phyloP scores from a whole-genome alignment of 73 alveolate species.

The Tetrahymena borealis region DNA sequence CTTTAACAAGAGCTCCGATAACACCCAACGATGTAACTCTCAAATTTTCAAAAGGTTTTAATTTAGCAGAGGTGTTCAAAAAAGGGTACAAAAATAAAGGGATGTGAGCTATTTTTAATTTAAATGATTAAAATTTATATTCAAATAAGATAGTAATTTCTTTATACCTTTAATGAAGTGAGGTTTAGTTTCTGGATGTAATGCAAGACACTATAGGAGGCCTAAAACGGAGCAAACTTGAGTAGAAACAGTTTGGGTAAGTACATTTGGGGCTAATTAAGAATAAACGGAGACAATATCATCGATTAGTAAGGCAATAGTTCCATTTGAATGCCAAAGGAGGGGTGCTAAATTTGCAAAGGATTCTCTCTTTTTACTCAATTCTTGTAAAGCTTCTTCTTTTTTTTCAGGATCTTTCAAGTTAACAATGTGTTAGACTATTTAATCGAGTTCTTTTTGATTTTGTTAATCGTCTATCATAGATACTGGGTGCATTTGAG shows the following conservation, averaged over 20 bases:
- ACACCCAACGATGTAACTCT: slow-evolving; percentile 98
- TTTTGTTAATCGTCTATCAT: not conserved
- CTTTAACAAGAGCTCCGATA: slow-evolving; percentile 98
- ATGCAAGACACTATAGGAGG: slow-evolving; percentile 89
- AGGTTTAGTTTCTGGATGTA: slow-evolving; percentile 86
- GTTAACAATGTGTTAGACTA: slow-evolving; percentile 45
- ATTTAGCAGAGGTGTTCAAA: slow-evolving; percentile 88
- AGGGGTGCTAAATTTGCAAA: slow-evolving; percentile 89
- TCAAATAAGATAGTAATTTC: not conserved
- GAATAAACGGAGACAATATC: slow-evolving; percentile 96
- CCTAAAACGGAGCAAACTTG: slow-evolving; percentile 94
- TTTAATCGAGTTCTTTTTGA: slow-evolving; percentile 11
- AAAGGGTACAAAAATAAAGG: slow-evolving; percentile 98
- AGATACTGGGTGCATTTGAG: not conserved
- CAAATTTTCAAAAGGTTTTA: slow-evolving; percentile 95
- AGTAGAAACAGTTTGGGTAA: slow-evolving; percentile 79
- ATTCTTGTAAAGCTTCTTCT: slow-evolving; percentile 89
- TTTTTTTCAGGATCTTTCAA: slow-evolving; percentile 72
- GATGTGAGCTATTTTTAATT: slow-evolving; percentile 79
- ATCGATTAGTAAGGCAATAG: slow-evolving; percentile 93
- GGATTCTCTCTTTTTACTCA: slow-evolving; percentile 80
- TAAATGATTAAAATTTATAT: not conserved
- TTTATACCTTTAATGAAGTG: slow-evolving; percentile 72
- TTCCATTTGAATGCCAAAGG: slow-evolving; percentile 95
- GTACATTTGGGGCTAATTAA: slow-evolving; percentile 86